A percentile compares a stretch with the other conserved stretches of the same genome.
These are phyloP conservation scores for Chlorella sp. DNA, from an alignment of 139 green algal species.

Conservation along the genomic window DNA sequence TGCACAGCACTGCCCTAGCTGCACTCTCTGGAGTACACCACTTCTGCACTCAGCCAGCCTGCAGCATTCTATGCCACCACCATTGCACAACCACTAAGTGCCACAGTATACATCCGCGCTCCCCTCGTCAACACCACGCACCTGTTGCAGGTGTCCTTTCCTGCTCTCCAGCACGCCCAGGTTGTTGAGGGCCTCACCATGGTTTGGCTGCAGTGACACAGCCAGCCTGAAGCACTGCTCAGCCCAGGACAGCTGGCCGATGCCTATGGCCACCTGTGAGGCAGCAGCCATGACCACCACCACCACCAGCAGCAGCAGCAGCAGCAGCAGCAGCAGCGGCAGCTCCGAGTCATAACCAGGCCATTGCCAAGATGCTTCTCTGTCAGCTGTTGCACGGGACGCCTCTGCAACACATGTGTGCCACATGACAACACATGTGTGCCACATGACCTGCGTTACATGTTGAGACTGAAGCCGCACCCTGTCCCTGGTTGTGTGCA, in stretches of 20 bases:
- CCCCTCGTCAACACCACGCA: too few species aligned
- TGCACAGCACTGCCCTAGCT: too few species aligned
- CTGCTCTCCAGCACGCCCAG: conserved; percentile 67
- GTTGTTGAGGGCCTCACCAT: conserved; percentile 73
- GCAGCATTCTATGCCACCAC: too few species aligned
- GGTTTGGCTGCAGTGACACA: conserved; percentile 49
- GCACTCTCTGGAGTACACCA: too few species aligned
- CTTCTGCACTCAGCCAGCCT: too few species aligned
- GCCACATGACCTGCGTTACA: background rate
- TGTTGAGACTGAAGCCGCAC: too few species aligned
- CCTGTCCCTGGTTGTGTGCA: too few species aligned
- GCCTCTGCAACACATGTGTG: background rate
- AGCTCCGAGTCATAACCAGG: background rate
- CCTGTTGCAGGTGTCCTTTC: conserved; percentile 40
- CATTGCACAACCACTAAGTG: too few species aligned
- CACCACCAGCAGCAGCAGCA: background rate
- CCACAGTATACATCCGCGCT: too few species aligned
- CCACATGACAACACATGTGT: background rate
- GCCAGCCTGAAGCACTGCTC: conserved; percentile 64
- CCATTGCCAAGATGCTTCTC: too few species aligned
- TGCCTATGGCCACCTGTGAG: conserved; percentile 54
- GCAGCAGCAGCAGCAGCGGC: background rate
- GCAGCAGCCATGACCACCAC: background rate
- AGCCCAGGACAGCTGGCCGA: conserved; percentile 65
- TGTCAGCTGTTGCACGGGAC: background rate